Evolutionary conservation across 108 stramenopile species (phyloP).

Genomic region (Pseudonitzschia pungens): DNA sequence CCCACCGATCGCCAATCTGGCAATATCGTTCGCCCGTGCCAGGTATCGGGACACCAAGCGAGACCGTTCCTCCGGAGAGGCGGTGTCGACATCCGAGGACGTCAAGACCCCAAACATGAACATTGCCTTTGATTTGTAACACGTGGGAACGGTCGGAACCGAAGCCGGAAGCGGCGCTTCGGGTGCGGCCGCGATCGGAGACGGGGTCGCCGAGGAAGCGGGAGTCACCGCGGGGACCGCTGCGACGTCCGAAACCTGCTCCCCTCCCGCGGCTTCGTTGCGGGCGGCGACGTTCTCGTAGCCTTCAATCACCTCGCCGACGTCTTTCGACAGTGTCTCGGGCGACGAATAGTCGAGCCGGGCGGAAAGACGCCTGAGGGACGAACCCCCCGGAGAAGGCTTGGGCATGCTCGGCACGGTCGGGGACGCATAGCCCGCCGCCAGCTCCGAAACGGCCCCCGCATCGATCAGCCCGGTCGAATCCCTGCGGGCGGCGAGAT

Average conservation of each 20-base stretch:
- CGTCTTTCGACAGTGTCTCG: background rate
- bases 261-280: background rate
- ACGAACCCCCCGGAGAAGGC: background rate
- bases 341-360: background rate
- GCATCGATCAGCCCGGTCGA: background rate
- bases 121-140: background rate
- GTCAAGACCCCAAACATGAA: constrained; percentile 33
- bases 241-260: background rate
- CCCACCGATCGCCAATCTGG: background rate
- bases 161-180: background rate
- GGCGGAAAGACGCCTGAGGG: background rate
- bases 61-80: background rate
- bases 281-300: background rate
- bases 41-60: constrained; percentile 16
- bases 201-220: background rate
- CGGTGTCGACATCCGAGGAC: background rate
- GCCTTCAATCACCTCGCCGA: background rate
- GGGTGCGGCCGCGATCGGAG: background rate
- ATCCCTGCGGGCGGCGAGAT: background rate
- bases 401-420: background rate
- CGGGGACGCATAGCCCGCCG: constrained; percentile 7
- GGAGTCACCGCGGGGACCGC: background rate
- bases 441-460: constrained; percentile 28
- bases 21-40: constrained; percentile 15
- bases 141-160: background rate